Percentiles rank a stretch among this genome's conserved stretches.
Evolutionary conservation across 306 rosid genomes (phyloP).

Genomic region (Glycyrrhiza uralensis): DNA sequence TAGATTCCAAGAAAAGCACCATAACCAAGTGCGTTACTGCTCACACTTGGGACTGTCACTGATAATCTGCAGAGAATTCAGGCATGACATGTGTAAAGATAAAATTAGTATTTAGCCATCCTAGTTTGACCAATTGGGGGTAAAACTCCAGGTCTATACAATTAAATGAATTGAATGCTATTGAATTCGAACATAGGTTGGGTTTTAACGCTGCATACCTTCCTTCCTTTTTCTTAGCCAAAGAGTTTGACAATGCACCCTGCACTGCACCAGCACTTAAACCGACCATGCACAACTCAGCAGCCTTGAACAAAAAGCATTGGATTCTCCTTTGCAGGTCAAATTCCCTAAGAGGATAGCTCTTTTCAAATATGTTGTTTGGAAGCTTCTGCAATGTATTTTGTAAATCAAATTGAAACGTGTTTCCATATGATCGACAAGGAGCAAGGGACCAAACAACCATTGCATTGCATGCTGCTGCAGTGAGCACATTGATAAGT

Average conservation of each 20-base stretch:
- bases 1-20: conserved; percentile 99
- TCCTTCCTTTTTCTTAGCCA: conserved; percentile 77
- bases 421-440: conserved; percentile 93
- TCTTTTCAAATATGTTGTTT: conserved; percentile 89
- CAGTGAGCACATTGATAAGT: conserved; percentile 83
- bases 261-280: conserved; percentile 88
- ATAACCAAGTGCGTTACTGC: conserved; percentile 83
- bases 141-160: neutral
- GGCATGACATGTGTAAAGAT: neutral
- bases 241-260: conserved; percentile 66
- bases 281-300: conserved; percentile 98
- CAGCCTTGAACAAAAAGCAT: conserved; percentile 92
- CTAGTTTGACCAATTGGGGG: conserved; percentile 8
- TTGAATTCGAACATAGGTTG: neutral
- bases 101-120: conserved; percentile 19
- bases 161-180: neutral
- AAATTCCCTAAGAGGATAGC: conserved; percentile 93
- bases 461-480: conserved; percentile 90
- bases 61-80: conserved; percentile 64
- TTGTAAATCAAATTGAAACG: conserved; percentile 89
- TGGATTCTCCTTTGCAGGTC: conserved; percentile 85
- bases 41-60: conserved; percentile 77
- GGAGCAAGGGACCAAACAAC: conserved; percentile 99
- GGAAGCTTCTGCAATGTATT: conserved; percentile 98
- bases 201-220: conserved; percentile 48